These are phyloP conservation scores for Naematelia aurantialba DNA, from an alignment of 768 basidiomycete species.

Conservation along the genomic window DNA sequence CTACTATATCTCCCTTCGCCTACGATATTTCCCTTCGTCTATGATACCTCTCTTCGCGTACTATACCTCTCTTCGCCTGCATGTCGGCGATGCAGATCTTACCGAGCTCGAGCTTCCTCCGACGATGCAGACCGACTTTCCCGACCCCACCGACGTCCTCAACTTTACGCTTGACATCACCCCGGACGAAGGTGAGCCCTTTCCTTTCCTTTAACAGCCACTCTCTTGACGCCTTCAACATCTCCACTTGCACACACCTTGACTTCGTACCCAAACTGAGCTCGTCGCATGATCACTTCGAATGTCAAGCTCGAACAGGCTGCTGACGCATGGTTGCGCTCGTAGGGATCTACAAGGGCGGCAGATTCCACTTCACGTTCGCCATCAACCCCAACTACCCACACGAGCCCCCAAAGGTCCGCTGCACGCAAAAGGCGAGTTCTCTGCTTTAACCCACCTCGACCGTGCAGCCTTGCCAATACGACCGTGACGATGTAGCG, in stretches of 20 bases:
- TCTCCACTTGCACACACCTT: background rate
- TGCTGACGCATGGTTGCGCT: background rate
- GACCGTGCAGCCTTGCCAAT: too few species aligned
- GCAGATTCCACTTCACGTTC: conserved; percentile 88
- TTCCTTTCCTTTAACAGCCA: too few species aligned
- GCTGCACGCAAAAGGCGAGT: conserved; percentile 86
- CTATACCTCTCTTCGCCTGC: background rate
- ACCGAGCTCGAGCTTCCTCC: conserved; percentile 93
- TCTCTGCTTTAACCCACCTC: too few species aligned
- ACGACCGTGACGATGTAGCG: too few species aligned
- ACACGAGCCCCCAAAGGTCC: conserved; percentile 98
- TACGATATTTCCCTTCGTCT: background rate
- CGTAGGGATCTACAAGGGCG: conserved; percentile 96
- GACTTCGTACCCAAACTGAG: background rate
- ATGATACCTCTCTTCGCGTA: background rate
- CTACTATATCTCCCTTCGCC: background rate
- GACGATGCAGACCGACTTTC: conserved; percentile 93
- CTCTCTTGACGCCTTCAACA: conserved; percentile 1
- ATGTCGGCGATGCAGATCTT: conserved; percentile 60
- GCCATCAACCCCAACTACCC: conserved; percentile 97
- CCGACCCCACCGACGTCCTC: conserved; percentile 88
- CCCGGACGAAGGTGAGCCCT: conserved; percentile 93
- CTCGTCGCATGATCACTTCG: too few species aligned
- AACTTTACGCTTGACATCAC: conserved; percentile 94
- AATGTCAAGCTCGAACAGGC: background rate